These are phyloP conservation scores for Amylocarpus encephaloides DNA, from an alignment of 2,329 filamentous ascomycete species.

Conservation along the genomic window DNA sequence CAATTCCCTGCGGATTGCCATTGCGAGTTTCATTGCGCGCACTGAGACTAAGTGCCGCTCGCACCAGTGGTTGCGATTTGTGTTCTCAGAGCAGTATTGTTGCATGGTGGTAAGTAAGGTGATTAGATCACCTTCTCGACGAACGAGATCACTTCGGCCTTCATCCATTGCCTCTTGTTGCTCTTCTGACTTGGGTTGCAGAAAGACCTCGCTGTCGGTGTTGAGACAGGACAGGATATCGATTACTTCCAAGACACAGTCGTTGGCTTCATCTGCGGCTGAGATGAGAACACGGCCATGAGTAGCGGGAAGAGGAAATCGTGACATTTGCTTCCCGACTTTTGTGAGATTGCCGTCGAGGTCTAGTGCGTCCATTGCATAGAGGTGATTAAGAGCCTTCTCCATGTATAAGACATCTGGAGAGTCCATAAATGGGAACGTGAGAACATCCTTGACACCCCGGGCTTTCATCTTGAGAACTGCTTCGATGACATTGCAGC, in stretches of 20 bases:
- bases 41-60: constrained; percentile 48
- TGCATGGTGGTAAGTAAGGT: constrained; percentile 60
- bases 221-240: constrained; percentile 69
- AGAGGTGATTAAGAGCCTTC: constrained; percentile 74
- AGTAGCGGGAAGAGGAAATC: constrained; percentile 74
- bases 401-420: constrained; percentile 73
- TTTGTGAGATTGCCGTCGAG: constrained; percentile 68
- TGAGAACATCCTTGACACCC: constrained; percentile 72
- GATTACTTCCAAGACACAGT: constrained; percentile 75
- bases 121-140: constrained; percentile 59
- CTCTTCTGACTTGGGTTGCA: constrained; percentile 53
- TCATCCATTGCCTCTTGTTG: constrained; percentile 47
- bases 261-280: constrained; percentile 60
- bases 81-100: constrained; percentile 50
- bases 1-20: constrained; percentile 57
- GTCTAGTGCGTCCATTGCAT: constrained; percentile 69
- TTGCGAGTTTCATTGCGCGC: constrained; percentile 56
- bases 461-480: constrained; percentile 90
- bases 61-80: constrained; percentile 50
- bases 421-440: constrained; percentile 79
- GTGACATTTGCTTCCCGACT: constrained; percentile 69
- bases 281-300: constrained; percentile 79
- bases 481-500: constrained; percentile 81
- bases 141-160: constrained; percentile 49
- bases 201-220: constrained; percentile 56